Evolutionary conservation across 2,329 filamentous ascomycete genomes (phyloP), one percentile per base, ranked within the genome.

Genomic region (Alternaria panax): DNA sequence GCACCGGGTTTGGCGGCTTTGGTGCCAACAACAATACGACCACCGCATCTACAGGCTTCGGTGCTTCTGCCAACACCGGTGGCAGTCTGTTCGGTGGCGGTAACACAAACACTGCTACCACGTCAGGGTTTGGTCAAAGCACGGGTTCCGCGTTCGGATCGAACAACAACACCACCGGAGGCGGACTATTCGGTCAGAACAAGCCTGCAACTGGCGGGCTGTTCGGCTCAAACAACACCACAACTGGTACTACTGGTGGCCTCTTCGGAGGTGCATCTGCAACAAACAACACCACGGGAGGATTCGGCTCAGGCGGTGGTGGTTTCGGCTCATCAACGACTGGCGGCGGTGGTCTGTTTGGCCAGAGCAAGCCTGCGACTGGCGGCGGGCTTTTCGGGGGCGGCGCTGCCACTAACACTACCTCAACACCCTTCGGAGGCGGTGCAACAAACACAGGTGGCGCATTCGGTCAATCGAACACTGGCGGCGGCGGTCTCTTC

Each of bases 1-100:
- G 82, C 67, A 86, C 85, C 60, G 80, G 81, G 3, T 88, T 88
- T 63, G 81, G 81, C 24, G 81, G 81, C 2, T 84, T 79, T 48
- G 74, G 74, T 20, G 70, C 71, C 57, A 79, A 70, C 62, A 82
- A 75, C 61, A 81, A 79, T 60, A 73, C 64, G 16, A 64, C 65
- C 34, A 72, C 67, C 30, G 62, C 65, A 12, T 69, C 71, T 12
- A 71, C 80, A 63, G 82, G 80, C 11, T 88, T 88, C 66, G 86
- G 86, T 45, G 61, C 79, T 38, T 79, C 77, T 52, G 69, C 71
- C 14, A 77, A 73, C 53, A 77, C 69, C 63, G 79, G 80, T 32
- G 80, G 82, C 34, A 76, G 80, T 25, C 67, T 82, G 6, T 83
- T 83, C 59, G 80, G 80, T 5, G 79, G 73, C 45, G 60, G 66